Evolutionary conservation across 495 filamentous ascomycete genomes (phyloP).

Genomic region (Penicillium simplicissimum): DNA sequence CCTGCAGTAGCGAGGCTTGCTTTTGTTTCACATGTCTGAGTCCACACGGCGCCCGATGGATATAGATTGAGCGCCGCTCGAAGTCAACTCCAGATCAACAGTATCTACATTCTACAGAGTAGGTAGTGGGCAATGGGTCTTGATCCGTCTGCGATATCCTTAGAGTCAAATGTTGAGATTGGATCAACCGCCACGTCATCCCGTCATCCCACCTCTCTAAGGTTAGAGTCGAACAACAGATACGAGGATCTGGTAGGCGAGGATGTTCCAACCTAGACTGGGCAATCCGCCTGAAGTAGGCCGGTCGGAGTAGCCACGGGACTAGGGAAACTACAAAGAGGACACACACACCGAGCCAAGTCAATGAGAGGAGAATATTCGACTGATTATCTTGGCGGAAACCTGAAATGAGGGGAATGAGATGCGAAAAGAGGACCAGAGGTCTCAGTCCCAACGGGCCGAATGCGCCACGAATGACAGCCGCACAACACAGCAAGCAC

Average conservation of each 20-base stretch:
- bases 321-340: neutral
- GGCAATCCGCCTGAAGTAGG: neutral
- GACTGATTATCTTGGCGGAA: neutral
- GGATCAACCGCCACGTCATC: conserved; percentile 2
- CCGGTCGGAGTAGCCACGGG: neutral
- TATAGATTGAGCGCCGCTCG: neutral
- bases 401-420: neutral
- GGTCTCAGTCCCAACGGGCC: conserved; percentile 10
- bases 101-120: neutral
- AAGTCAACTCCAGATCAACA: neutral
- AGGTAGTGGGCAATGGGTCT: neutral
- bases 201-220: neutral
- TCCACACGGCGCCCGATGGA: neutral
- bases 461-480: conserved; percentile 16
- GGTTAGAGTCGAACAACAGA: neutral
- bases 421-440: neutral
- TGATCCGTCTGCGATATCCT: neutral
- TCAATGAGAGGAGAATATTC: neutral
- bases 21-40: conserved; percentile 24
- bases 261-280: neutral
- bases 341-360: neutral
- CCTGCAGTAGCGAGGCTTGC: conserved; percentile 13
- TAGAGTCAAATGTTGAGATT: neutral
- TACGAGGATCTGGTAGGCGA: neutral
- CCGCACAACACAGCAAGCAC: conserved; percentile 21